Evolutionary conservation across 768 basidiomycete species (phyloP).

Genomic region (Gymnopilus junonius): DNA sequence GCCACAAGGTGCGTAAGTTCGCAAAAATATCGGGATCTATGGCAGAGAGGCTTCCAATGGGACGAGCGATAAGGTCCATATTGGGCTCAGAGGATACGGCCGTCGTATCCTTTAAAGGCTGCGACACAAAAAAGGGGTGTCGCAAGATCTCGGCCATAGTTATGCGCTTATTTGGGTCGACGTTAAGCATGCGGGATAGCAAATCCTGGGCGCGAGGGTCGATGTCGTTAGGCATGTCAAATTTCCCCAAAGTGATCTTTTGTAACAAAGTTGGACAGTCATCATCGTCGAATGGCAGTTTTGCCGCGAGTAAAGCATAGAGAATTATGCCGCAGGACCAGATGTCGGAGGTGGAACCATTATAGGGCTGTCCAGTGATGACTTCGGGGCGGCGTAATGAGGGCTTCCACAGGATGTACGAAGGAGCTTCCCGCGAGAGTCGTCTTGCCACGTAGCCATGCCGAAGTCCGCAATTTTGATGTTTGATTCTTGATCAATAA

Average conservation of each 20-base stretch:
- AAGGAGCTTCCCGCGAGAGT: slow-evolving; percentile 50
- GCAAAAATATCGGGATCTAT: slow-evolving; percentile 91
- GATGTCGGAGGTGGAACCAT: slow-evolving; percentile 88
- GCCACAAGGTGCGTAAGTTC: slow-evolving; percentile 93
- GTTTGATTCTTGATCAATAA: slow-evolving; percentile 81
- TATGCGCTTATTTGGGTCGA: slow-evolving; percentile 75
- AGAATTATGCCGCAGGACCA: slow-evolving; percentile 98
- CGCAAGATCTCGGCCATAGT: slow-evolving; percentile 78
- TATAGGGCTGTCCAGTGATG: slow-evolving; percentile 79
- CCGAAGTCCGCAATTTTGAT: slow-evolving; percentile 98
- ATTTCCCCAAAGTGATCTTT: slow-evolving; percentile 77
- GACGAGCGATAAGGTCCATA: slow-evolving; percentile 69
- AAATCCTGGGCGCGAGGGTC: slow-evolving; percentile 75
- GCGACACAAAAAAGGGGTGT: slow-evolving; percentile 79
- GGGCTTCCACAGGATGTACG: slow-evolving; percentile 92
- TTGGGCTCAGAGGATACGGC: slow-evolving; percentile 50
- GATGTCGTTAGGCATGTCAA: slow-evolving; percentile 74
- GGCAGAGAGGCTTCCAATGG: slow-evolving; percentile 61
- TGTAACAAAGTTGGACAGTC: slow-evolving; percentile 77
- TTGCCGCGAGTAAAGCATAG: slow-evolving; percentile 84
- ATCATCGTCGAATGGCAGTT: slow-evolving; percentile 93
- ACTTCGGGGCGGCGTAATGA: slow-evolving; percentile 94
- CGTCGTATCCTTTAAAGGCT: slow-evolving; percentile 47
- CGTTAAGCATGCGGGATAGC: slow-evolving; percentile 79
- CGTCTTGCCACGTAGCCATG: slow-evolving; percentile 93